These are phyloP conservation scores for Yamadazyma kitorensis DNA, from an alignment of 805 yeast species.

Conservation along the genomic window DNA sequence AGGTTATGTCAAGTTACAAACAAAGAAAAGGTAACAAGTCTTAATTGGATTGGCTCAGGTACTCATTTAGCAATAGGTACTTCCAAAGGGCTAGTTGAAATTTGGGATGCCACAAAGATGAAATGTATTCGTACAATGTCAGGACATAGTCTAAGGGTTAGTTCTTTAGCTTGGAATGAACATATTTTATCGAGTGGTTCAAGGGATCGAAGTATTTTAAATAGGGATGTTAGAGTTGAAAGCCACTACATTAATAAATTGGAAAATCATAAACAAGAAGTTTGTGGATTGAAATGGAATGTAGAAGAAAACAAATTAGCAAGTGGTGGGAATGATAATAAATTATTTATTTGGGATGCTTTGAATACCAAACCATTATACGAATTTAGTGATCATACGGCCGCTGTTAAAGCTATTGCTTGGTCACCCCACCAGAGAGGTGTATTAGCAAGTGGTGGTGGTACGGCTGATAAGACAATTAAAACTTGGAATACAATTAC, in stretches of 20 bases:
- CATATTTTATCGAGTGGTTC: slow-evolving; percentile 87
- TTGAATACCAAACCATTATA: slow-evolving; percentile 63
- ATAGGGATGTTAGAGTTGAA: slow-evolving; percentile 87
- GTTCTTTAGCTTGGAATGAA: slow-evolving; percentile 91
- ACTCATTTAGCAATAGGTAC: slow-evolving; percentile 95
- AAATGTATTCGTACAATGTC: slow-evolving; percentile 88
- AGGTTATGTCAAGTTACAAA: slow-evolving; percentile 68
- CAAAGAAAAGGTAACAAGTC: slow-evolving; percentile 72
- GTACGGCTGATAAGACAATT: slow-evolving; percentile 87
- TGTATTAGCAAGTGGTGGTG: slow-evolving; percentile 92
- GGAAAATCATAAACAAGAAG: slow-evolving; percentile 84
- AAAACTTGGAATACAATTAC: slow-evolving; percentile 90
- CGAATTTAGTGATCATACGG: slow-evolving; percentile 77
- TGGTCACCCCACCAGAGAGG: slow-evolving; percentile 99
- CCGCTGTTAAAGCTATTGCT: slow-evolving; percentile 94
- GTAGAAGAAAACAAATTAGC: slow-evolving; percentile 87
- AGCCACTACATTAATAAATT: slow-evolving; percentile 75
- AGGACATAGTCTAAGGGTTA: slow-evolving; percentile 83
- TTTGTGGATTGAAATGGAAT: slow-evolving; percentile 95
- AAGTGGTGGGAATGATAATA: slow-evolving; percentile 93
- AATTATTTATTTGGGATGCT: slow-evolving; percentile 85
- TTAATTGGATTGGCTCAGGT: slow-evolving; percentile 93
- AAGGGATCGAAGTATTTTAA: slow-evolving; percentile 78
- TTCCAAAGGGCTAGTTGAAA: slow-evolving; percentile 79
- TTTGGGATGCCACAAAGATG: slow-evolving; percentile 85